Base-by-base conservation (phyloP, 345 rosid genomes). In the Salix viminalis region DNA sequence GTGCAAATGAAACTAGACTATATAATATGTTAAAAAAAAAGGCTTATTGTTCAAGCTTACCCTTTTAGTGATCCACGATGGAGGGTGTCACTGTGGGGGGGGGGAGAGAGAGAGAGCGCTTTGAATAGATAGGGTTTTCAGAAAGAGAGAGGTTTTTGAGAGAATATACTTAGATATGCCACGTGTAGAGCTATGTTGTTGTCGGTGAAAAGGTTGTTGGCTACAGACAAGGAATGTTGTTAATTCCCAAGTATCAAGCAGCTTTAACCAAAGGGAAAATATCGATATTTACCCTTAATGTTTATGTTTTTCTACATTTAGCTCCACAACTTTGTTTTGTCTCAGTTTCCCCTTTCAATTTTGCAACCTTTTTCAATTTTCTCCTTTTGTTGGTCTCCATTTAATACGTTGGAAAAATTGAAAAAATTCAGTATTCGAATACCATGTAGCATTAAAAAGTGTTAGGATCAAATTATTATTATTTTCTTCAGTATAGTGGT, bases 11-110 rank as follows among this genome's bases (percentile, higher is more conserved):
- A 75, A 36, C 21, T 24, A 7, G 39, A 34, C 15, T 16, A 50
- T 16, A 50, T 16, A 16, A 50, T 18, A 16, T 16, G 1, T 50
- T 15, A 5, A 18, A 50, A 21, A 21, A 21, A 41, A n/a, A n/a
- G 6, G 15, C 8, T 37, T 30, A 44, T 46, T 21, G 13, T 18
- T 18, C 39, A 65, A 70, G 60, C 69, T 72, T 78, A 82, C 85
- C 77, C 54, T 73, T 26, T 74, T 28, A 30, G 67, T 60, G 61
- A 71, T 67, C 70, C 65, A 67, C 7, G 34, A 32, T 7, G 54
- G 72, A 70, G 48, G 24, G 64, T 76, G 58, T 67, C 67, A 39
- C 67, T 12, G 12, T 36, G 56, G 37, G 65, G 7, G 56, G 56
- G 6, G 65, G 0, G 30, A 30, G 54, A 19, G 54, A 11, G 62